phyloP scores from a whole-genome alignment of 257 asterid species.

The Capsicum rhomboideum region DNA sequence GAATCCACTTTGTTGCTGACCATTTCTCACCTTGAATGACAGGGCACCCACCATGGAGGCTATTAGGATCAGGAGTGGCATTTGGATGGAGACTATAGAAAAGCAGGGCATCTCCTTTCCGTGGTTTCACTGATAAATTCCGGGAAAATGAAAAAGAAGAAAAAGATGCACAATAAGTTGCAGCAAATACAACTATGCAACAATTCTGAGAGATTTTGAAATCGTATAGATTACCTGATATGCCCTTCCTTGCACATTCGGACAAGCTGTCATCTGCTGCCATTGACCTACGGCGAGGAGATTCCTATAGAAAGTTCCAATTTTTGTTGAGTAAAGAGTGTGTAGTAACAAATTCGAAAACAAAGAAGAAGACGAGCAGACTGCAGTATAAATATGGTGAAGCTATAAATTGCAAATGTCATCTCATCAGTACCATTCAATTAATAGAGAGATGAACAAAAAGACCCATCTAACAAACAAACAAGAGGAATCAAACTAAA shows the following conservation, averaged over 20 bases:
- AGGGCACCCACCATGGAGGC: conserved; percentile 93
- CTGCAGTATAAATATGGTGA: not conserved
- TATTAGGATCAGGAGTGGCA: conserved; percentile 65
- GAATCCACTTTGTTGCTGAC: conserved; percentile 99
- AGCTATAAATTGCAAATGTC: not conserved
- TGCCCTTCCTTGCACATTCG: conserved; percentile 82
- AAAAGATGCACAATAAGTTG: not conserved
- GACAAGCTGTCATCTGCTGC: conserved; percentile 51
- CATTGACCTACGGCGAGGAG: conserved; percentile 59
- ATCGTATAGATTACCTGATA: conserved; percentile 48
- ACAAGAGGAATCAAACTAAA: not conserved
- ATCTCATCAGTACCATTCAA: not conserved
- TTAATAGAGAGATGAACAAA: not conserved
- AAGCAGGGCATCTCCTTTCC: conserved; percentile 90
- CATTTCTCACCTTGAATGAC: conserved; percentile 93
- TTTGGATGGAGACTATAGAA: conserved; percentile 71
- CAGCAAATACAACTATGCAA: not conserved
- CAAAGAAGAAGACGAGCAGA: not conserved
- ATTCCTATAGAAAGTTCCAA: conserved; percentile 40
- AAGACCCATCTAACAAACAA: not conserved
- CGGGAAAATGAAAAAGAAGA: not conserved
- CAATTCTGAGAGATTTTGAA: not conserved
- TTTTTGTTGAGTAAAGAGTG: not conserved
- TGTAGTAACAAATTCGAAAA: not conserved
- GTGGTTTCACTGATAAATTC: conserved; percentile 60